A percentile compares a stretch with the other conserved stretches of the same genome.
Evolutionary conservation across 345 rosid species (phyloP).

Genomic region (Hibiscus mutabilis): DNA sequence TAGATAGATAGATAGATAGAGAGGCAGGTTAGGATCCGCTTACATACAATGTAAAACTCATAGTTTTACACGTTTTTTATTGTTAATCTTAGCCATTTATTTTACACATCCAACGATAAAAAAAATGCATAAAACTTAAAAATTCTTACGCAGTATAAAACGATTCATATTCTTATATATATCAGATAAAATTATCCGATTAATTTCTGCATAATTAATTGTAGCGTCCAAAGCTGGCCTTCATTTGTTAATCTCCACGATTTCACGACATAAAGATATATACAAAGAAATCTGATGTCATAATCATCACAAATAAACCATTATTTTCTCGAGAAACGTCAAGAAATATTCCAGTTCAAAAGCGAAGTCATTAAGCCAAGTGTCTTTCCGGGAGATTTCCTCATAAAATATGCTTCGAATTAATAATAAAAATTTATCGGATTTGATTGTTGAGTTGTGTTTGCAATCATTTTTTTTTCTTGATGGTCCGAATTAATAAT

Average conservation of each 20-base stretch:
- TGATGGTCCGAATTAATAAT: no score
- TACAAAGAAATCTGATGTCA: background rate
- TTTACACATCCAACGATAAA: no score
- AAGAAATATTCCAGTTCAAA: background rate
- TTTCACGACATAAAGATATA: background rate
- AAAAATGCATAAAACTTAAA: no score
- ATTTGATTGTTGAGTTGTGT: constrained; percentile 5
- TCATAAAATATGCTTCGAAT: background rate
- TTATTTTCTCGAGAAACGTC: background rate
- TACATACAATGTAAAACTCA: no score
- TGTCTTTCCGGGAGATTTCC: background rate
- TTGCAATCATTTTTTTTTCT: background rate
- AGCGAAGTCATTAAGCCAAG: background rate
- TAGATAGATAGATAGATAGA: no score
- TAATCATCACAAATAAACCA: background rate
- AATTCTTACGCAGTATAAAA: no score
- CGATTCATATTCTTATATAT: no score
- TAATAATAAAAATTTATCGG: background rate
- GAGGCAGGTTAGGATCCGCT: no score
- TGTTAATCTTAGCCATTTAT: no score
- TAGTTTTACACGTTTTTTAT: no score
- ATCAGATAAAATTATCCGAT: background rate
- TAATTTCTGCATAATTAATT: background rate
- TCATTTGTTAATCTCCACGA: background rate
- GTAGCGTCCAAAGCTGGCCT: background rate